Evolutionary conservation across 2,329 filamentous ascomycete genomes (phyloP).

Genomic region (Calonectria hawksworthii): DNA sequence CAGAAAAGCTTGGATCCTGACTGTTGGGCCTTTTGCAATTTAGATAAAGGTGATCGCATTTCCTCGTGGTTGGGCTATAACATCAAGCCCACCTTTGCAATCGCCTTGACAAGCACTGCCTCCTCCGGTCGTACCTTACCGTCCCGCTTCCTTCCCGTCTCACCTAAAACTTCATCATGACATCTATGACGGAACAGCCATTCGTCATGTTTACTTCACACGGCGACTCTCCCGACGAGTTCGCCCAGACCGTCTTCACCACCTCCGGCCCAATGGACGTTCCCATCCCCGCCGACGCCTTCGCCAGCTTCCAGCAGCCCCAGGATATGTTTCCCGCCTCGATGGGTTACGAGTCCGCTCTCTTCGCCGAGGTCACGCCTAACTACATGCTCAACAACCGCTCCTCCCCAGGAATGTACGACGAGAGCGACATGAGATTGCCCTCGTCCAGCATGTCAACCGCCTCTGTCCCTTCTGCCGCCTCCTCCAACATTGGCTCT

Average conservation of each 20-base stretch:
- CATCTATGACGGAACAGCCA: slow-evolving; percentile 47
- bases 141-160: slow-evolving; percentile 18
- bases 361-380: slow-evolving; percentile 60
- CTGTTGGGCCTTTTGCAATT: slow-evolving; percentile 23
- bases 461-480: slow-evolving; percentile 72
- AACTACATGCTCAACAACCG: slow-evolving; percentile 62
- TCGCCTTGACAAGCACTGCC: slow-evolving; percentile 32
- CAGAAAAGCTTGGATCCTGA: slow-evolving; percentile 31
- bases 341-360: slow-evolving; percentile 61
- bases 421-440: slow-evolving; percentile 64
- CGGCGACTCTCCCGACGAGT: slow-evolving; percentile 54
- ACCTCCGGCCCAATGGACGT: slow-evolving; percentile 62
- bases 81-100: slow-evolving; percentile 32
- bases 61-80: slow-evolving; percentile 35
- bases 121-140: slow-evolving; percentile 16
- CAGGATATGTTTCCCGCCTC: slow-evolving; percentile 51
- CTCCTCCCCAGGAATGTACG: slow-evolving; percentile 65
- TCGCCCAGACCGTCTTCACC: slow-evolving; percentile 54
- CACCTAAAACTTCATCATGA: slow-evolving; percentile 42
- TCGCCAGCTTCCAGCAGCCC: slow-evolving; percentile 54
- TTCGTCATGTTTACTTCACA: slow-evolving; percentile 48
- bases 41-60: slow-evolving; percentile 46
- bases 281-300: slow-evolving; percentile 62
- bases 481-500: slow-evolving; percentile 77
- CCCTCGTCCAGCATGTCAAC: slow-evolving; percentile 73